Conservation (phyloP, 2,329 filamentous ascomycete genomes). For the Sporothrix curviconia region DNA sequence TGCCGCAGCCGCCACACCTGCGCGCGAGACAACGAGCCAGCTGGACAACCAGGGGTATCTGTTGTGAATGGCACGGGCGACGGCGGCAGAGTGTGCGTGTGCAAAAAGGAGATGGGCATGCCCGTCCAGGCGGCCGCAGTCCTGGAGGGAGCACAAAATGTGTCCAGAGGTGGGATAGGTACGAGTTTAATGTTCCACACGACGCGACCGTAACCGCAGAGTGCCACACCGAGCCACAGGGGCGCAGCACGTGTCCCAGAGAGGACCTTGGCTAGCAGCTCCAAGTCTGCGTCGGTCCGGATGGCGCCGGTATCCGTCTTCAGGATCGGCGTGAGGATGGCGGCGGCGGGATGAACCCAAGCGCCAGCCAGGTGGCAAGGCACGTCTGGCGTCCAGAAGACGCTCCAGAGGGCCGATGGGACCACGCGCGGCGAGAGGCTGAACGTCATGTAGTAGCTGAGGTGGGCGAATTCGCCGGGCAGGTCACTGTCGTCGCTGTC, state of each 20-base stretch:
- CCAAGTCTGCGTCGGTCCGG: too few species aligned
- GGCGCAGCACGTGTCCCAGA: slow-evolving; percentile 12
- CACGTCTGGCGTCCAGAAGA: slow-evolving; percentile 15
- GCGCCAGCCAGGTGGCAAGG: slow-evolving; percentile 12
- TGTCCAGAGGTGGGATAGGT: not conserved
- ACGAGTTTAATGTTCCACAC: not conserved
- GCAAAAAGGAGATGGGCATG: slow-evolving; percentile 9
- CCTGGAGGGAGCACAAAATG: not conserved
- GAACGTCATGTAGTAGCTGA: slow-evolving; percentile 14
- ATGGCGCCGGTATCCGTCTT: too few species aligned
- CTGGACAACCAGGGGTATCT: too few species aligned
- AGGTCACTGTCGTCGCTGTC: not conserved
- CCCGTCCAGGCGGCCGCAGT: slow-evolving; percentile 13
- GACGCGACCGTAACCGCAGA: slow-evolving; percentile 8
- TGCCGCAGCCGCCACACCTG: slow-evolving; percentile 16
- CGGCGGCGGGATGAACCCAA: slow-evolving; percentile 10
- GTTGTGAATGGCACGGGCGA: too few species aligned
- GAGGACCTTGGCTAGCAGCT: slow-evolving; percentile 13
- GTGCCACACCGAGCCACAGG: slow-evolving; percentile 13
- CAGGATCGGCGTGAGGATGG: slow-evolving; percentile 11
- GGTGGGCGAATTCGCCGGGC: slow-evolving; percentile 8
- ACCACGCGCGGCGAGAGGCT: slow-evolving; percentile 3
- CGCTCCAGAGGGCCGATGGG: slow-evolving; percentile 7
- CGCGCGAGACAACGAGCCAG: slow-evolving; percentile 5
- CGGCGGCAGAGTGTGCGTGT: not conserved